phyloP scores from a whole-genome alignment of 345 rosid genomes.

The Nephelium lappaceum region DNA sequence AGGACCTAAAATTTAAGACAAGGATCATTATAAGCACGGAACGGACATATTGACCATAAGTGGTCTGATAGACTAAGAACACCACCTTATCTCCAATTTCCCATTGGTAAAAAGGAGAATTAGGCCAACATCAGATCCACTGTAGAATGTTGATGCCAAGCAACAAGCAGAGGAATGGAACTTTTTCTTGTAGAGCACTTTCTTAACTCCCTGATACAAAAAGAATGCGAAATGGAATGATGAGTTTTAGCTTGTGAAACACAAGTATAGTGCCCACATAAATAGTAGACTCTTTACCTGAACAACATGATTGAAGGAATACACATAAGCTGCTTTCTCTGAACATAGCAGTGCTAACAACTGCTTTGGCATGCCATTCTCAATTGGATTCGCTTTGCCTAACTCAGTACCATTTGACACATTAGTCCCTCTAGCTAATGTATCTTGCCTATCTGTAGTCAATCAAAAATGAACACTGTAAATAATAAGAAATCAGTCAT shows the following conservation, averaged over 20 bases:
- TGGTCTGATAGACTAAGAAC: background rate
- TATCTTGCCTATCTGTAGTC: constrained; percentile 55
- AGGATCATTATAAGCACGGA: background rate
- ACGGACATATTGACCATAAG: too few species aligned
- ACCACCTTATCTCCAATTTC: constrained; percentile 79
- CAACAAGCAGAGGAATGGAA: constrained; percentile 65
- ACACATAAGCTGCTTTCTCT: constrained; percentile 83
- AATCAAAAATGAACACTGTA: background rate
- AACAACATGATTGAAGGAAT: constrained; percentile 63
- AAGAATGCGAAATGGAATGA: background rate
- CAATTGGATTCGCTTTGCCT: constrained; percentile 41
- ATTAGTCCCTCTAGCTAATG: constrained; percentile 36
- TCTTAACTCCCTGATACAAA: constrained; percentile 69
- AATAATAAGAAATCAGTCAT: background rate
- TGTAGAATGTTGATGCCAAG: constrained; percentile 76
- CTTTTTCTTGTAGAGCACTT: constrained; percentile 81
- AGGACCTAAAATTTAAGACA: constrained; percentile 45
- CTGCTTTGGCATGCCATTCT: constrained; percentile 52
- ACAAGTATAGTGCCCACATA: background rate
- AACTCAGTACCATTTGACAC: constrained; percentile 31
- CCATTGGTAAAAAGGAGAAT: constrained; percentile 68
- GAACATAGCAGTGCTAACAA: constrained; percentile 65
- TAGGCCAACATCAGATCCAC: constrained; percentile 67
- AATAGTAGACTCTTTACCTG: constrained; percentile 53
- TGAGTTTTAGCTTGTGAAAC: background rate